Evolutionary conservation across 1,139 yeast species (phyloP), one percentile per base, ranked within the genome.

Genomic region (Pichia sp.): DNA sequence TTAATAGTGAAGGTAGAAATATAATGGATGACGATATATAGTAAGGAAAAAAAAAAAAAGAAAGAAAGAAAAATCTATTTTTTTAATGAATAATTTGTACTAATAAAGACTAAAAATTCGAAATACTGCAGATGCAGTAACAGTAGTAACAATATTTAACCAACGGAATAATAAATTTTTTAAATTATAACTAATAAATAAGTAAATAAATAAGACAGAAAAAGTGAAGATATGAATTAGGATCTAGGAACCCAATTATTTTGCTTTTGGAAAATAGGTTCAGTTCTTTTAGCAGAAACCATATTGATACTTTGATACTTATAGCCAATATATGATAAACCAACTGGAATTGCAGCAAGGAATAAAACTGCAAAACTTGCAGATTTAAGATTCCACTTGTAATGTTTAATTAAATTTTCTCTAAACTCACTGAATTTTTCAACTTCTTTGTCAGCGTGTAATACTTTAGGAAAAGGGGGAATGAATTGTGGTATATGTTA

Each of bases 1-100:
- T 76, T 48, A 68, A 69, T 36, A 64, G 71, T 35, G 76, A 72
- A 49, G 66, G 66, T 27, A 64, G 59, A 50, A 60, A 56, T 52
- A 64, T 66, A 27, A 65, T 65, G 68, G 68, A 66, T 54, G 51
- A 48, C 29, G 48, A 48, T 20, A 12, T 48, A 18, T 47, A 18
- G 15, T 30, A 23, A 13, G 20, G 25, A 18, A 32, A 12, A 18
- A 16, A n/a, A 35, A 20, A 24, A 35, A 30, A 15, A 22, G 23
- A 29, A 16, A 15, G 18, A 8, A 32, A 18, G 22, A 18, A n/a
- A 8, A 32, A 2, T 29, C 16, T 32, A 32, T 32, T 16, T 32
- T 11, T 16, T n/a, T 9, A 32, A 32, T 16, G 6, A 7, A 25
- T 25, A 25, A 32, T 32, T 18, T 16, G 36, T 34, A 34, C 16